Evolutionary conservation across 2,329 filamentous ascomycete genomes (phyloP), one percentile per base, ranked within the genome.

Genomic region (Davidsoniella australis): DNA sequence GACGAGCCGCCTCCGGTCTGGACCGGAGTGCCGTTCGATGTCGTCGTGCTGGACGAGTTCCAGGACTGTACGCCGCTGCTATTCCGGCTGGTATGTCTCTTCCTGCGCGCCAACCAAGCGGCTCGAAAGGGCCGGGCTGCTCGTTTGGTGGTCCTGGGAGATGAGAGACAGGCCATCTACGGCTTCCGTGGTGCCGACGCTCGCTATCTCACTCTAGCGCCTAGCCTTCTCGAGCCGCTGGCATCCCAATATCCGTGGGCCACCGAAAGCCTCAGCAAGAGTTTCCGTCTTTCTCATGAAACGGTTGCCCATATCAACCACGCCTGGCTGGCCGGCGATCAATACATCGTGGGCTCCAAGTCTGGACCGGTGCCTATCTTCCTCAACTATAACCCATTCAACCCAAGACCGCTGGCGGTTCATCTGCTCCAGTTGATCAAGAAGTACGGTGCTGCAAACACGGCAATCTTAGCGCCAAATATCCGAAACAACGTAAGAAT

Each of bases 41-140:
- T 62, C 3, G 53, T 63, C 26, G 56, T 62, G 4, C 36, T 62
- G 8, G 60, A 63, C 29, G 61, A 63, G 48, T 56, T 62, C 17
- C 61, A 62, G 26, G 60, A 63, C 29, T 62, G 59, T 23, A 60
- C 57, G 1, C 54, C 56, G 5, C 24, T 53, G 20, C 49, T 59
- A 2, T 62, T 59, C 45, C 61, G 56, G 58, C 47, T 62, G 2
- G 47, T 53, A 0, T 53, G 23, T 17, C 51, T 54, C n/a, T 60
- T 63, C 14, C 53, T 62, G 23, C 48, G 38, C 2, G 53, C 58
- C 16, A 56, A 60, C 17, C 53, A 55, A 7, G 46, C 26, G 7
- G 50, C 48, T 9, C 48, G 47, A 9, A 53, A 52, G 1, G 56
- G 54, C 0, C 42, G 45, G 12, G 33, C 54, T 9, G 54, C 57